phyloP scores from a whole-genome alignment of 2,329 filamentous ascomycete genomes.

The Talaromyces marneffei region DNA sequence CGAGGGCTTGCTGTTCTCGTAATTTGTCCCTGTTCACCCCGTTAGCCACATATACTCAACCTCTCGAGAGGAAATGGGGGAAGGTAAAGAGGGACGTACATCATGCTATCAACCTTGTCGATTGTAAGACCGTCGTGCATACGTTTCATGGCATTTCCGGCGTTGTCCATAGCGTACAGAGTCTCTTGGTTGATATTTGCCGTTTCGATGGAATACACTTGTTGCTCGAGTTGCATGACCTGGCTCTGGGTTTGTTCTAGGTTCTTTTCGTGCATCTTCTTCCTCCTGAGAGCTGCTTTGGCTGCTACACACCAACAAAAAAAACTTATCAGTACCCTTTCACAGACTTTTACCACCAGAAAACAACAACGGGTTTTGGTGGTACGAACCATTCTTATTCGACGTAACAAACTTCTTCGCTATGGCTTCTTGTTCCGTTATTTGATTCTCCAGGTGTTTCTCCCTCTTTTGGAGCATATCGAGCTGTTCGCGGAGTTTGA shows the following conservation, averaged over 20 bases:
- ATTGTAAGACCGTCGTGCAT: conserved; percentile 89
- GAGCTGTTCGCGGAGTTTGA: conserved; percentile 77
- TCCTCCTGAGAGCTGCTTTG: conserved; percentile 81
- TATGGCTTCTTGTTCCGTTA: conserved; percentile 83
- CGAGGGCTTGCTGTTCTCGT: conserved; percentile 85
- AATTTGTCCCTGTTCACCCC: conserved; percentile 68
- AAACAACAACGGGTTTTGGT: too few relatives aligned
- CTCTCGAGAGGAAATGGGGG: not conserved
- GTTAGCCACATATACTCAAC: conserved; percentile 3
- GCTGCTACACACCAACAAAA: conserved; percentile 58
- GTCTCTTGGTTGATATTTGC: conserved; percentile 99
- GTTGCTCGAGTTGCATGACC: conserved; percentile 86
- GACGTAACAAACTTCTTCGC: conserved; percentile 81
- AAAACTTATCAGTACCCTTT: too few relatives aligned
- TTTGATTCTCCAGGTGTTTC: conserved; percentile 82
- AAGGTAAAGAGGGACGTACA: conserved; percentile 61
- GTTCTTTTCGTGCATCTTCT: conserved; percentile 89
- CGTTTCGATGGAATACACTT: conserved; percentile 94
- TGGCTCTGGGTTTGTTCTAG: conserved; percentile 86
- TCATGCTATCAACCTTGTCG: conserved; percentile 90
- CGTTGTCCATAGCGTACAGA: conserved; percentile 85
- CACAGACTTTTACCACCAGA: too few relatives aligned
- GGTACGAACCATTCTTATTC: conserved; percentile 81
- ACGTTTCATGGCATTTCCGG: conserved; percentile 81
- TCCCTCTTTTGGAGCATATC: conserved; percentile 98